These are phyloP conservation scores for Angomonas desouzai DNA, from an alignment of 208 protist genomes.

Conservation along the genomic window DNA sequence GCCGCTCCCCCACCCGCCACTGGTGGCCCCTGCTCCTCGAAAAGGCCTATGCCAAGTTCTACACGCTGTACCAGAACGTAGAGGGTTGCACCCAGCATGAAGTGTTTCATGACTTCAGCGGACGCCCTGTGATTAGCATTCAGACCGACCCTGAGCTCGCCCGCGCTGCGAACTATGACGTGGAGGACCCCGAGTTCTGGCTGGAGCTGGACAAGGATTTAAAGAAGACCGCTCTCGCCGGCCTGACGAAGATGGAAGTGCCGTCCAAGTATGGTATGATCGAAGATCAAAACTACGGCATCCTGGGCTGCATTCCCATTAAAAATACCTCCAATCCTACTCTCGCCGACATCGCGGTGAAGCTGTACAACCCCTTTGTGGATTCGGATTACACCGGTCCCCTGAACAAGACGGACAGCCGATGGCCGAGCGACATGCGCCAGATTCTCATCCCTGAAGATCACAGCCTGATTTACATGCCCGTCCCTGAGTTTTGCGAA, in stretches of 20 bases:
- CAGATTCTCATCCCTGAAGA: conserved; percentile 33
- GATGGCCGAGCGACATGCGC: conserved; percentile 47
- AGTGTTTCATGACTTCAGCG: conserved; percentile 60
- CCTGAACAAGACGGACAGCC: conserved; percentile 49
- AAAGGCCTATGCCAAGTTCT: conserved; percentile 82
- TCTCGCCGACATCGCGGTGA: conserved; percentile 55
- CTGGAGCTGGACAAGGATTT: conserved; percentile 33
- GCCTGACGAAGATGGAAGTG: conserved; percentile 34
- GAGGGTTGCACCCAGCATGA: conserved; percentile 35
- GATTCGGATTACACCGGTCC: conserved; percentile 53
- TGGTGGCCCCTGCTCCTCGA: conserved; percentile 72
- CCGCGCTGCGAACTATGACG: conserved; percentile 36
- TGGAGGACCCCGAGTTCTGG: conserved; percentile 64
- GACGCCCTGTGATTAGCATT: conserved; percentile 46
- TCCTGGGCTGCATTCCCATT: conserved; percentile 50
- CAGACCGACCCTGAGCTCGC: conserved; percentile 39
- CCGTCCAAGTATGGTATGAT: conserved; percentile 42
- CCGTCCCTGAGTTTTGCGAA: conserved; percentile 42
- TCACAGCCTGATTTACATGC: conserved; percentile 56
- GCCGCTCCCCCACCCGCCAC: conserved; percentile 53
- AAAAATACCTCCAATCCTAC: conserved; percentile 31
- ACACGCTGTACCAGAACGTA: conserved; percentile 55
- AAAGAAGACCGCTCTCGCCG: conserved; percentile 37
- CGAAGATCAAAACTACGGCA: conserved; percentile 52
- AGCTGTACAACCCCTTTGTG: conserved; percentile 72